Conservation (phyloP, 2,329 filamentous ascomycete genomes). For the Penicillium polonicum region DNA sequence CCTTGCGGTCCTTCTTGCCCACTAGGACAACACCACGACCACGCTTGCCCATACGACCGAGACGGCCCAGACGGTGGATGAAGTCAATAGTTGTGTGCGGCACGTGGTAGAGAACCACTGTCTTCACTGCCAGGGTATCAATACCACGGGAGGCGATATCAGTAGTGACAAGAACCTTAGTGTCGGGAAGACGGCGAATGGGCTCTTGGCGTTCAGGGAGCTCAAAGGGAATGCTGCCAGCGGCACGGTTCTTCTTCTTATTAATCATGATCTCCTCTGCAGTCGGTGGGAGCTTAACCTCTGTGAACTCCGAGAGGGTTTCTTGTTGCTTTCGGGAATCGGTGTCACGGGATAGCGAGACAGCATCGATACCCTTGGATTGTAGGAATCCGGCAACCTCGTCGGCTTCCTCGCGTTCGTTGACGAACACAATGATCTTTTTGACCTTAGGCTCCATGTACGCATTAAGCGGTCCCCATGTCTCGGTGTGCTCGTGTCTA, state of each 20-base stretch:
- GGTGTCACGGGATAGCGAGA: constrained; percentile 81
- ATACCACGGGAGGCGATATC: constrained; percentile 91
- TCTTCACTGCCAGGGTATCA: constrained; percentile 85
- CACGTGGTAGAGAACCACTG: constrained; percentile 95
- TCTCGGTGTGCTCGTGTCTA: constrained; percentile 31
- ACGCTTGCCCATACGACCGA: constrained; percentile 87
- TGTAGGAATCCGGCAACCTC: constrained; percentile 76
- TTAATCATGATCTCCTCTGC: constrained; percentile 36
- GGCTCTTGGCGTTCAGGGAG: constrained; percentile 37
- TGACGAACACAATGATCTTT: constrained; percentile 92
- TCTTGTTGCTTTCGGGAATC: constrained; percentile 73
- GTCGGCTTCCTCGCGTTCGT: constrained; percentile 85
- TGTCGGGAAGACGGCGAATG: constrained; percentile 64
- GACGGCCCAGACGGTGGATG: constrained; percentile 88
- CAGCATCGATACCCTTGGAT: constrained; percentile 83
- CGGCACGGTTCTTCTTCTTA: constrained; percentile 30
- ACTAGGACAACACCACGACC: constrained; percentile 88
- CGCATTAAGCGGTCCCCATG: constrained; percentile 31
- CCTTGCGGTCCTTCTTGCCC: constrained; percentile 82
- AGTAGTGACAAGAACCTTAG: constrained; percentile 89
- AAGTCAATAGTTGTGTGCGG: constrained; percentile 97
- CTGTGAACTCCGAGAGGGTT: constrained; percentile 72
- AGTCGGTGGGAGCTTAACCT: constrained; percentile 37
- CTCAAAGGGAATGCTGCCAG: constrained; percentile 44
- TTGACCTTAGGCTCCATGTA: constrained; percentile 62